Evolutionary conservation across 1,284 basidiomycete species (phyloP).

Genomic region (Ceratobasidium sp.): DNA sequence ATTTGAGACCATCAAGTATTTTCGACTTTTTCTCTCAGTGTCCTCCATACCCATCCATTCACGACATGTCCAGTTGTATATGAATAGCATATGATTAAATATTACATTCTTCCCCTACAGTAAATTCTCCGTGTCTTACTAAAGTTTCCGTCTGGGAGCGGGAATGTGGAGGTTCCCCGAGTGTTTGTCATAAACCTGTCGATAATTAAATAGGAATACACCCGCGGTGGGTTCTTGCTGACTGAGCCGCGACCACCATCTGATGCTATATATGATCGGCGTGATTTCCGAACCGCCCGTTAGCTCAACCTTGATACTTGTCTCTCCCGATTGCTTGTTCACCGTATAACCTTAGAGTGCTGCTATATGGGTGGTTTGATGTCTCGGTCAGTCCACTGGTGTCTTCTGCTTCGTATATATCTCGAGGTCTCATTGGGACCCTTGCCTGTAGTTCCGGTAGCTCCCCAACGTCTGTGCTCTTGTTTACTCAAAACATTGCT

Average conservation of each 20-base stretch:
- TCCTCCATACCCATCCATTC: conserved; percentile 21
- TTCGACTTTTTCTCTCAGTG: conserved; percentile 4
- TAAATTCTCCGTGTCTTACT: too few species aligned
- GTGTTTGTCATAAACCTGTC: not conserved
- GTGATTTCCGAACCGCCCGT: not conserved
- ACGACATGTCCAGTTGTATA: conserved; percentile 3
- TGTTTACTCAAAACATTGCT: conserved; percentile 45
- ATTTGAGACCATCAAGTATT: not conserved
- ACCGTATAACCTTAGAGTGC: not conserved
- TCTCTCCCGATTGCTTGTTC: not conserved
- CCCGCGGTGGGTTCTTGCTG: too few species aligned
- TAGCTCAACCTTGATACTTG: not conserved
- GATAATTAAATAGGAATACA: too few species aligned
- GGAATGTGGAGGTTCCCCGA: too few species aligned
- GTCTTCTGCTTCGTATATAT: not conserved
- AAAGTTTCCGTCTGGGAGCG: too few species aligned
- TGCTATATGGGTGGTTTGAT: conserved; percentile 32
- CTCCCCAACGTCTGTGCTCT: conserved; percentile 39
- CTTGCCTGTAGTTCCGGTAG: not conserved
- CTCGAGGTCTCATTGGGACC: conserved; percentile 9
- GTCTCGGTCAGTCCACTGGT: conserved; percentile 19
- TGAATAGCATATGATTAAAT: conserved; percentile 6
- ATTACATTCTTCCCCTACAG: not conserved
- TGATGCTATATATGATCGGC: not conserved
- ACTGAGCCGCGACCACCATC: conserved; percentile 10